Evolutionary conservation across 2,329 filamentous ascomycete species (phyloP).

Genomic region (Colletotrichum lupini): DNA sequence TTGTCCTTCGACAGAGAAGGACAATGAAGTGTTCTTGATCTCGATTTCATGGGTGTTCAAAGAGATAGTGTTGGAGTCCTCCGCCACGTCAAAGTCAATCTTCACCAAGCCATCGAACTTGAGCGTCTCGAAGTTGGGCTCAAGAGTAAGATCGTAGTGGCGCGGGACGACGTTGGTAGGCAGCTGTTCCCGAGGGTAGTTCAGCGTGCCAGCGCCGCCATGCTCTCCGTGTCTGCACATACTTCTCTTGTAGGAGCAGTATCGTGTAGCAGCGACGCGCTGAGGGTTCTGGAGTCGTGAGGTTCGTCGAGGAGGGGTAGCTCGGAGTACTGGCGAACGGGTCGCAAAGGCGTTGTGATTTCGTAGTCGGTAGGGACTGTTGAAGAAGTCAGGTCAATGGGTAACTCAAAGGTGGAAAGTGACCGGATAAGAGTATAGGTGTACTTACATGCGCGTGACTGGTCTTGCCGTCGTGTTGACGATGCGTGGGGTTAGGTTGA

Average conservation of each 20-base stretch:
- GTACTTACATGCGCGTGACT: constrained; percentile 26
- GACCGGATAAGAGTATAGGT: background rate
- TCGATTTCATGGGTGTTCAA: constrained; percentile 90
- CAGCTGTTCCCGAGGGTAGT: constrained; percentile 77
- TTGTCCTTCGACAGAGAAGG: constrained; percentile 37
- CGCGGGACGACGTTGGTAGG: constrained; percentile 91
- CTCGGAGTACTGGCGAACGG: constrained; percentile 14
- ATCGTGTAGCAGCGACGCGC: constrained; percentile 26
- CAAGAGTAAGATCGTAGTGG: constrained; percentile 91
- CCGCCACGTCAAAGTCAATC: constrained; percentile 87
- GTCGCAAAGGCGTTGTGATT: constrained; percentile 10
- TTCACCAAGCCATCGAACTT: constrained; percentile 86
- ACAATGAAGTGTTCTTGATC: constrained; percentile 70
- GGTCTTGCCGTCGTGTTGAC: constrained; percentile 17
- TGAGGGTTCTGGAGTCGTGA: constrained; percentile 29
- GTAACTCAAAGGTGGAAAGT: background rate
- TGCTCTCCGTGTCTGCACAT: constrained; percentile 36
- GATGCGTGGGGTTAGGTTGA: constrained; percentile 28
- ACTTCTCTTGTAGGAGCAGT: constrained; percentile 36
- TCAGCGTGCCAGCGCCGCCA: constrained; percentile 28
- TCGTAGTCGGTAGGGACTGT: constrained; percentile 24
- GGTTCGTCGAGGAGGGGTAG: constrained; percentile 22
- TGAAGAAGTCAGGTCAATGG: background rate
- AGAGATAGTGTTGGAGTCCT: constrained; percentile 86
- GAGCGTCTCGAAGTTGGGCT: constrained; percentile 89